Percentiles rank a stretch among this genome's conserved stretches.
Conservation (phyloP, 1,284 basidiomycete species). For the Fomitopsis palustris region DNA sequence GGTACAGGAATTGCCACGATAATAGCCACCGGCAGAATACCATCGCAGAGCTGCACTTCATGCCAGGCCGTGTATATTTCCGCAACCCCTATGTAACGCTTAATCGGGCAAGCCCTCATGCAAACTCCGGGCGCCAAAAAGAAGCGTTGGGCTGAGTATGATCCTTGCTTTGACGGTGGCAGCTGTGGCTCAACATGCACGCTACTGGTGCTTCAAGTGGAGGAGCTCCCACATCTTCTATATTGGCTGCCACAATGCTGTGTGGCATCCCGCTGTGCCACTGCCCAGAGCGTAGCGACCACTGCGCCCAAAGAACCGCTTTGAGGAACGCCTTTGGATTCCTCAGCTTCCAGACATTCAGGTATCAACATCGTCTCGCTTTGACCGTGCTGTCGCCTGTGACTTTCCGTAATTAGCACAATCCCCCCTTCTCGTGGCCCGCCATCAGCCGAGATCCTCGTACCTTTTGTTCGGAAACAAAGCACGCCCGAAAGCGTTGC, state of each 20-base stretch:
- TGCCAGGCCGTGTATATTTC: not conserved
- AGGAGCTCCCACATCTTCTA: too few species aligned
- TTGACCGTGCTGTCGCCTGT: not conserved
- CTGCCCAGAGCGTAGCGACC: not conserved
- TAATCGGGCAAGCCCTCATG: not conserved
- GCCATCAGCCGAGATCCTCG: not conserved
- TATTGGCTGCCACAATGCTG: too few species aligned
- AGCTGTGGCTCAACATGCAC: not conserved
- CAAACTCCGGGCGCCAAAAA: not conserved
- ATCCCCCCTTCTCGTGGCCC: not conserved
- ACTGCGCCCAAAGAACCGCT: not conserved
- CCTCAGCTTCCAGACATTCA: not conserved
- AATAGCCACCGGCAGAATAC: not conserved
- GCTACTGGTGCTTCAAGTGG: too few species aligned
- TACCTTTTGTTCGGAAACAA: not conserved
- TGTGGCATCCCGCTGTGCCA: too few species aligned
- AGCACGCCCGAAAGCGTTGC: not conserved
- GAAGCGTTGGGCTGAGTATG: not conserved
- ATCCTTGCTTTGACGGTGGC: conserved; percentile 1
- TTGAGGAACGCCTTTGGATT: not conserved
- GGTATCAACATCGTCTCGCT: not conserved
- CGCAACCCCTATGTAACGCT: not conserved
- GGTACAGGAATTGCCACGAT: too few species aligned
- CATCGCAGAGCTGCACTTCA: not conserved
- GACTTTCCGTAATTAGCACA: not conserved